A percentile compares a stretch with the other conserved stretches of the same genome.
These are phyloP conservation scores for Sporobolomyces roseus DNA, from an alignment of 768 basidiomycete genomes.

Conservation along the genomic window DNA sequence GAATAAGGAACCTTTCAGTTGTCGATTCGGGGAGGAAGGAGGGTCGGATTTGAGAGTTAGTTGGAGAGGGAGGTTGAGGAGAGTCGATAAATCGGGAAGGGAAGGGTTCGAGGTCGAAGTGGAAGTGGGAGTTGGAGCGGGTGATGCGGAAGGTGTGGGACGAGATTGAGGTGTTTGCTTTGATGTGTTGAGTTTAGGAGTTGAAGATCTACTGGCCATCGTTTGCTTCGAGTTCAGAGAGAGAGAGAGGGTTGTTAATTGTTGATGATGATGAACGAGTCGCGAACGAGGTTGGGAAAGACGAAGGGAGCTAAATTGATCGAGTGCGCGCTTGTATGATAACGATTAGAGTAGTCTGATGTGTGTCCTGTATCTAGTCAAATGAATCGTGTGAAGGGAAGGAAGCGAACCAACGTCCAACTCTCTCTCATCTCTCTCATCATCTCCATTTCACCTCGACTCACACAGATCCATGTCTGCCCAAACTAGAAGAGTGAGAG, in stretches of 20 bases:
- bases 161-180: not conserved
- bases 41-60: not conserved
- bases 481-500: conserved; percentile 46
- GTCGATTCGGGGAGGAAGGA: too few species aligned
- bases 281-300: not conserved
- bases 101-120: not conserved
- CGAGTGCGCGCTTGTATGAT: too few species aligned
- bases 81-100: conserved; percentile 38
- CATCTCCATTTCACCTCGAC: not conserved
- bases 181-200: not conserved
- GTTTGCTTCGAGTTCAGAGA: not conserved
- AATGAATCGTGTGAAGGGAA: conserved; percentile 1
- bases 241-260: not conserved
- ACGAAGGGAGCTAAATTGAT: too few species aligned
- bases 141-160: not conserved
- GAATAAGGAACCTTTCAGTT: conserved; percentile 25
- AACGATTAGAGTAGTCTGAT: too few species aligned
- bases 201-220: not conserved
- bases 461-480: conserved; percentile 1
- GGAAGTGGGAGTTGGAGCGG: not conserved
- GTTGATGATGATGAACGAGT: not conserved
- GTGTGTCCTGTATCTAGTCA: too few species aligned
- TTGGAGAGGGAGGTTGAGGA: conserved; percentile 38
- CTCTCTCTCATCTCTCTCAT: not conserved
- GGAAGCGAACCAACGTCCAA: not conserved